These are phyloP conservation scores for Prunus kanzakura DNA, from an alignment of 306 rosid genomes.

Conservation along the genomic window DNA sequence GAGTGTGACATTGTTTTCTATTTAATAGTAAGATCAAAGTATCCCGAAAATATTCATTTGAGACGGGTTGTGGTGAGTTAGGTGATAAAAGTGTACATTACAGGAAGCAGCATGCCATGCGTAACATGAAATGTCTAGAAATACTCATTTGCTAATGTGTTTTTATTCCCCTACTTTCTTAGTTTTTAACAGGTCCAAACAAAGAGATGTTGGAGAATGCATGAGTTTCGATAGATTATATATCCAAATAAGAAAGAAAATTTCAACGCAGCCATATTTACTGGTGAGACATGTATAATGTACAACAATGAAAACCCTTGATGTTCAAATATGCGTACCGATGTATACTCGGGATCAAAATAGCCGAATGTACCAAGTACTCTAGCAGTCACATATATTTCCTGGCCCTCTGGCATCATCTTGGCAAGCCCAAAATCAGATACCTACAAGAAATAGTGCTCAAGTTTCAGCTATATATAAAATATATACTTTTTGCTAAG, in stretches of 20 bases:
- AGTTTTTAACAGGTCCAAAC: background rate
- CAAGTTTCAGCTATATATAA: slow-evolving; percentile 3
- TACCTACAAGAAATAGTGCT: slow-evolving; percentile 38
- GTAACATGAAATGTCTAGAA: background rate
- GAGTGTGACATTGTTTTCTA: background rate
- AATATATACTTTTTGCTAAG: background rate
- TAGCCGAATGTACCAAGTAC: slow-evolving; percentile 96
- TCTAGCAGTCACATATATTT: slow-evolving; percentile 69
- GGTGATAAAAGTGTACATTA: background rate
- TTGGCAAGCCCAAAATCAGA: slow-evolving; percentile 97
- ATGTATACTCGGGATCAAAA: slow-evolving; percentile 93
- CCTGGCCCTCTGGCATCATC: slow-evolving; percentile 94
- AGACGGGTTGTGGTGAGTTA: background rate
- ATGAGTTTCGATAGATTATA: background rate
- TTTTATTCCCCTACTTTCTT: background rate
- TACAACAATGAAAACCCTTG: too few relatives aligned
- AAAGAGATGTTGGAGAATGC: background rate
- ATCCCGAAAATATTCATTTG: background rate
- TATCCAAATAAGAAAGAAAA: background rate
- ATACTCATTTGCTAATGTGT: background rate
- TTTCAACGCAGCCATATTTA: background rate
- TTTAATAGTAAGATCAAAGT: background rate
- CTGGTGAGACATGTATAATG: too few relatives aligned
- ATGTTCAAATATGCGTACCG: slow-evolving; percentile 42
- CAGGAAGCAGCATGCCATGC: background rate